Evolutionary conservation across 2,329 filamentous ascomycete genomes (phyloP).

Genomic region (Lachnellula suecica): DNA sequence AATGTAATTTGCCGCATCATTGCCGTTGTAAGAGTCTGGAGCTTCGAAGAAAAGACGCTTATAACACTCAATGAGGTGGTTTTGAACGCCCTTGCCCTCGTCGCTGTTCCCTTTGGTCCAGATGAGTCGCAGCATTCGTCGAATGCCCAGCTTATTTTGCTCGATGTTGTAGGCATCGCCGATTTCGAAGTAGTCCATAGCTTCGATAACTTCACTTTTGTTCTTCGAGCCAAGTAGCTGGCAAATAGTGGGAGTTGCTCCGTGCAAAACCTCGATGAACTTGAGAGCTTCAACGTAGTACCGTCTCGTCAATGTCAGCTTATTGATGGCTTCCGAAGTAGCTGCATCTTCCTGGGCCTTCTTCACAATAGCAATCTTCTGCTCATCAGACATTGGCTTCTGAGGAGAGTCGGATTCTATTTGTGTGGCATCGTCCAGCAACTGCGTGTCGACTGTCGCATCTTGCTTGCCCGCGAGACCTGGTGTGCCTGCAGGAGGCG

Average conservation of each 20-base stretch:
- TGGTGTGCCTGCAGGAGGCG: constrained; percentile 72
- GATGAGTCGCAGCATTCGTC: constrained; percentile 93
- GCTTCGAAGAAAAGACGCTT: constrained; percentile 95
- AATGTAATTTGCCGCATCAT: constrained; percentile 93
- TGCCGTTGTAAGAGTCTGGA: constrained; percentile 80
- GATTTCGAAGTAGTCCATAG: constrained; percentile 97
- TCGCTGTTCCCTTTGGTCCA: constrained; percentile 99
- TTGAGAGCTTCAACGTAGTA: constrained; percentile 92
- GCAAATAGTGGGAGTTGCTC: constrained; percentile 75
- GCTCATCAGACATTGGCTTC: constrained; percentile 77
- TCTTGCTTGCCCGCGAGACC: constrained; percentile 71
- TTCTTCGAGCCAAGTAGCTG: constrained; percentile 92
- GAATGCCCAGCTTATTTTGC: constrained; percentile 87
- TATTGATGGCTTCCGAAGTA: constrained; percentile 83
- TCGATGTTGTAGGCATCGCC: constrained; percentile 96
- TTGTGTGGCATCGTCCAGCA: constrained; percentile 88
- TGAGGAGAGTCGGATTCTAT: constrained; percentile 64
- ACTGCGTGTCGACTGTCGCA: constrained; percentile 68
- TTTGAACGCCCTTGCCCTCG: constrained; percentile 96
- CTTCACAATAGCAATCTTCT: constrained; percentile 69
- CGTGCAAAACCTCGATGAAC: constrained; percentile 89
- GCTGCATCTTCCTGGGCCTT: constrained; percentile 86
- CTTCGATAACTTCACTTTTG: constrained; percentile 98
- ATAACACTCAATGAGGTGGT: constrained; percentile 95
- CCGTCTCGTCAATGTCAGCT: constrained; percentile 81